Evolutionary conservation across 164 flowering plant species (phyloP).

Genomic region (Berberis thunbergii): DNA sequence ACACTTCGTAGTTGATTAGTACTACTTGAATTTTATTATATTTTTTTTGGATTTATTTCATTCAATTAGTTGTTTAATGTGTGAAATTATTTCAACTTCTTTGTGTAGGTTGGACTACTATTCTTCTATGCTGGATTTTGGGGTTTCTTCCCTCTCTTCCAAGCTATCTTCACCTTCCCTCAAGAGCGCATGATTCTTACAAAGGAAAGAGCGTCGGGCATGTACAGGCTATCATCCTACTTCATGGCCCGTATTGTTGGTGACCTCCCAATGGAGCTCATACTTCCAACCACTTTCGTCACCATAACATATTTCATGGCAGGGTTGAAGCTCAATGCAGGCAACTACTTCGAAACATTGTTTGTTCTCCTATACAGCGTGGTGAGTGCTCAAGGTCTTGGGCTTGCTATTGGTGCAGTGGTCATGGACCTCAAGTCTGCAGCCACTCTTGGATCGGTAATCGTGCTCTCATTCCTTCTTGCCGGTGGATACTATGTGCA

Average conservation of each 20-base stretch:
- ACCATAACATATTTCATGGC: slow-evolving; percentile 67
- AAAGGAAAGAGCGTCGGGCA: slow-evolving; percentile 64
- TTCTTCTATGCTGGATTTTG: slow-evolving; percentile 58
- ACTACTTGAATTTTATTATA: too few species aligned
- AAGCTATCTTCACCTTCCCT: slow-evolving; percentile 75
- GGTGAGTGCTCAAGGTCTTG: slow-evolving; percentile 58
- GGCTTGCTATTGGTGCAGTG: slow-evolving; percentile 64
- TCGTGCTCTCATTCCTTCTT: slow-evolving; percentile 45
- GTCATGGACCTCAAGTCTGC: slow-evolving; percentile 57
- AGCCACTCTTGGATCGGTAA: slow-evolving; percentile 41
- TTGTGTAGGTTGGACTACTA: slow-evolving; percentile 52
- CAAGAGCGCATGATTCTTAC: slow-evolving; percentile 52
- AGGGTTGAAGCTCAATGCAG: slow-evolving; percentile 35
- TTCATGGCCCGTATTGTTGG: slow-evolving; percentile 42
- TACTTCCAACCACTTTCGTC: slow-evolving; percentile 56
- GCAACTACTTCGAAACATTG: slow-evolving; percentile 32
- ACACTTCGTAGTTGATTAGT: too few species aligned
- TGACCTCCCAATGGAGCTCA: slow-evolving; percentile 75
- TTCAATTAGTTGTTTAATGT: too few species aligned
- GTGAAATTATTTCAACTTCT: background rate
- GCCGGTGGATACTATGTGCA: slow-evolving; percentile 70
- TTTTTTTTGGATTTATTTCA: too few species aligned
- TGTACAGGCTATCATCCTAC: slow-evolving; percentile 72
- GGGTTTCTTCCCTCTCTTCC: slow-evolving; percentile 61
- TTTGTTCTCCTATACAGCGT: slow-evolving; percentile 35